These are phyloP conservation scores for Triticum urartu DNA, from an alignment of 176 grass and related monocot species.

Conservation along the genomic window DNA sequence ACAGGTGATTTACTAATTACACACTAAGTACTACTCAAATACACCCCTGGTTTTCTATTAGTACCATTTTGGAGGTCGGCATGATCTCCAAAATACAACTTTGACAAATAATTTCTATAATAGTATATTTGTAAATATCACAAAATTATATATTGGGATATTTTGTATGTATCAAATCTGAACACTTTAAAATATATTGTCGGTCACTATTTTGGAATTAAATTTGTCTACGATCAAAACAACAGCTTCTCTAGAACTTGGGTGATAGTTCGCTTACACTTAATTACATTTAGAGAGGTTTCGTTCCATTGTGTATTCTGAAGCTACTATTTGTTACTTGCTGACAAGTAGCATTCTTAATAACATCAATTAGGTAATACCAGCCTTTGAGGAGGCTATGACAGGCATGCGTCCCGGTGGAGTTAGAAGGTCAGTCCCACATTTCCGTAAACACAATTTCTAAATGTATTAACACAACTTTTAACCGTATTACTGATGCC, in stretches of 20 bases:
- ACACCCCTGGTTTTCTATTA: neutral
- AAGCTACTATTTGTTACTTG: neutral
- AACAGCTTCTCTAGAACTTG: neutral
- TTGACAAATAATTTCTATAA: neutral
- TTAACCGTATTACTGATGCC: neutral
- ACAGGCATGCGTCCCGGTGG: slow-evolving; percentile 74
- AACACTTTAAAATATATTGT: neutral
- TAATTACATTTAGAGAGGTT: too few relatives aligned
- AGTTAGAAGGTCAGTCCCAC: slow-evolving; percentile 65
- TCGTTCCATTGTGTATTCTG: neutral
- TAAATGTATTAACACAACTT: neutral
- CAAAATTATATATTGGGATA: neutral
- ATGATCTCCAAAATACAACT: neutral
- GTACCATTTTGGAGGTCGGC: neutral
- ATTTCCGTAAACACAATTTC: neutral
- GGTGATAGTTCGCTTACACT: neutral
- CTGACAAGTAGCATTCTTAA: slow-evolving; percentile 31
- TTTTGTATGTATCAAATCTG: neutral
- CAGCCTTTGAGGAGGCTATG: slow-evolving; percentile 96
- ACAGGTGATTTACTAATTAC: slow-evolving; percentile 65
- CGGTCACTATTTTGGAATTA: neutral
- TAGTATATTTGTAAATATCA: neutral
- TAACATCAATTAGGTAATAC: slow-evolving; percentile 69
- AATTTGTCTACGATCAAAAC: neutral
- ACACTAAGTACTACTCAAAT: neutral